phyloP scores from a whole-genome alignment of 768 basidiomycete genomes.

The Agaricus bisporus region DNA sequence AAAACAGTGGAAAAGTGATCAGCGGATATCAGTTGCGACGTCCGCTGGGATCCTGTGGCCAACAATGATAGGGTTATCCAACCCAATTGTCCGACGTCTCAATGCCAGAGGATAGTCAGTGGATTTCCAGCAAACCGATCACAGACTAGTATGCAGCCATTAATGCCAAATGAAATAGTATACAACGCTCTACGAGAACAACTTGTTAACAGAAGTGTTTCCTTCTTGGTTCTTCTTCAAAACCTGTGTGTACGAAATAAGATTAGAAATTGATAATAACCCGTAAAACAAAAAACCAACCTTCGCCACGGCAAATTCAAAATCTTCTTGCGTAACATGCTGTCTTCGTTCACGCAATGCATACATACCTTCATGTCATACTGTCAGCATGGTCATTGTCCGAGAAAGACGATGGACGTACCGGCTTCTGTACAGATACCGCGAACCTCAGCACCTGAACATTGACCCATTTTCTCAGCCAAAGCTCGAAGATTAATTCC shows the following conservation, averaged over 20 bases:
- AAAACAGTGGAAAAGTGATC: too few species aligned
- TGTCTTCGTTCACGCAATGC: constrained; percentile 92
- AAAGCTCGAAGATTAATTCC: constrained; percentile 95
- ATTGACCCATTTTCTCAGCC: constrained; percentile 99
- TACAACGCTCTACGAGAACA: constrained; percentile 65
- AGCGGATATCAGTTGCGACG: too few species aligned
- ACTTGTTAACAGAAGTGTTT: constrained; percentile 90
- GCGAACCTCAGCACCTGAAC: constrained; percentile 94
- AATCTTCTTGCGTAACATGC: constrained; percentile 98
- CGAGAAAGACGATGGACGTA: constrained; percentile 23
- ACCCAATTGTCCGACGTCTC: too few species aligned
- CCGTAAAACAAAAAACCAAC: constrained; percentile 29
- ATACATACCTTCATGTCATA: constrained; percentile 70
- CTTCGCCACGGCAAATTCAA: constrained; percentile 98
- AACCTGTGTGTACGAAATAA: constrained; percentile 37
- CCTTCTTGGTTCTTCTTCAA: constrained; percentile 96
- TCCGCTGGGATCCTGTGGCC: too few species aligned
- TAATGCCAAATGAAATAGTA: neutral
- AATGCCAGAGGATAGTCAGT: too few species aligned
- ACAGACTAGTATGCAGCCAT: neutral
- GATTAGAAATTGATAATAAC: neutral
- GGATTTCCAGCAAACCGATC: too few species aligned
- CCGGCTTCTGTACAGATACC: constrained; percentile 98
- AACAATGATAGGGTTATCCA: too few species aligned
- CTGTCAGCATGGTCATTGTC: neutral